A percentile compares a stretch with the other conserved stretches of the same genome.
These are phyloP conservation scores for Lodderomyces jiufengensis DNA, from an alignment of 1,139 yeast species.

Conservation along the genomic window DNA sequence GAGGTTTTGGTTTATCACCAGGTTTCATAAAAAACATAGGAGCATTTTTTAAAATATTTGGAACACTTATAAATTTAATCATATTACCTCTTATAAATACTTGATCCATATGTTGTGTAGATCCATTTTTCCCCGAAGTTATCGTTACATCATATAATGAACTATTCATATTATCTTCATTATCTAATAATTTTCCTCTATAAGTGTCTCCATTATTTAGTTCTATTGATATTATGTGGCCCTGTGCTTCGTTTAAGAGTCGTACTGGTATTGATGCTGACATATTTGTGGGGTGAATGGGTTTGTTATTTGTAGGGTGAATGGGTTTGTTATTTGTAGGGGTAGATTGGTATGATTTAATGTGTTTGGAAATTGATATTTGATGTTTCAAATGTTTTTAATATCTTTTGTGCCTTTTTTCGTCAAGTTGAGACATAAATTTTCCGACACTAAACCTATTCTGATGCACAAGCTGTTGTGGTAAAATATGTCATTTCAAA, in stretches of 20 bases:
- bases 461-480: too few relatives aligned
- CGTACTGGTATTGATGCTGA: conserved; percentile 80
- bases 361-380: too few relatives aligned
- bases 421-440: too few relatives aligned
- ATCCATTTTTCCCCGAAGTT: conserved; percentile 65
- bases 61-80: conserved; percentile 78
- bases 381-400: too few relatives aligned
- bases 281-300: conserved; percentile 19
- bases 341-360: neutral
- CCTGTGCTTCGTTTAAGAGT: conserved; percentile 83
- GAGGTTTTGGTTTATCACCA: conserved; percentile 67
- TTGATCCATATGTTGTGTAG: conserved; percentile 72
- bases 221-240: conserved; percentile 83
- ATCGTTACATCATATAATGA: conserved; percentile 80
- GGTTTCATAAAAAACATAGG: conserved; percentile 73
- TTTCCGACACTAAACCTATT: too few relatives aligned
- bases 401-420: conserved; percentile 1
- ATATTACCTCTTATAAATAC: conserved; percentile 92
- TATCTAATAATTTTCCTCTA: conserved; percentile 79
- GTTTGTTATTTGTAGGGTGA: conserved; percentile 6
- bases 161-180: conserved; percentile 92
- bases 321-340: conserved; percentile 1
- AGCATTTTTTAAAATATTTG: conserved; percentile 83
- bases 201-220: conserved; percentile 82
- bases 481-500: too few relatives aligned